Evolutionary conservation across 1,139 yeast species (phyloP).

Genomic region (Geotrichum carabidarum): DNA sequence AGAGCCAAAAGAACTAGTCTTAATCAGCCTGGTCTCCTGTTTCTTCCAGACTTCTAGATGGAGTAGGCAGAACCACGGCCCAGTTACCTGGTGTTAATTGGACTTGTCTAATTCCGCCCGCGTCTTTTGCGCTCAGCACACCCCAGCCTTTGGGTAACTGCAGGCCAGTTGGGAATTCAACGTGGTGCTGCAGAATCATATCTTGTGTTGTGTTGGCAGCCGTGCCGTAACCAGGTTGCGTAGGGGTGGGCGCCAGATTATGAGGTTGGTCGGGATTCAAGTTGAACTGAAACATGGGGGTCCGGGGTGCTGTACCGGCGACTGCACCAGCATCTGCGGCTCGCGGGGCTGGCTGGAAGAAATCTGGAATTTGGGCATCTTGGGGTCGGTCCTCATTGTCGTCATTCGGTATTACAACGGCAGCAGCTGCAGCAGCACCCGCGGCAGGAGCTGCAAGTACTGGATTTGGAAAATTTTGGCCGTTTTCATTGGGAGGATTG

Average conservation of each 20-base stretch:
- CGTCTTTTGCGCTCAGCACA: slow-evolving; percentile 9
- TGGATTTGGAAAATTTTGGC: neutral
- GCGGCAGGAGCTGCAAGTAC: slow-evolving; percentile 1
- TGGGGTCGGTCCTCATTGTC: neutral
- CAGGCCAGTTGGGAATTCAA: slow-evolving; percentile 9
- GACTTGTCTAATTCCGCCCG: slow-evolving; percentile 18
- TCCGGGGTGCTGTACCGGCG: slow-evolving; percentile 1
- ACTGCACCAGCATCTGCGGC: neutral
- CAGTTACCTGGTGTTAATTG: slow-evolving; percentile 19
- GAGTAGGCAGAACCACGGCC: slow-evolving; percentile 20
- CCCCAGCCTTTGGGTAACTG: slow-evolving; percentile 17
- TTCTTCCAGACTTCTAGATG: neutral
- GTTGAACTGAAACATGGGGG: neutral
- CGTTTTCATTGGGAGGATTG: neutral
- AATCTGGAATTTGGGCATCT: neutral
- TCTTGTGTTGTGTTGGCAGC: neutral
- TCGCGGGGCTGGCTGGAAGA: neutral
- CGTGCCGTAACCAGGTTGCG: neutral
- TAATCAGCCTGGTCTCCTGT: neutral
- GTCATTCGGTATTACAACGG: neutral
- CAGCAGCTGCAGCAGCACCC: slow-evolving; percentile 1
- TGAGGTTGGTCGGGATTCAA: slow-evolving; percentile 3
- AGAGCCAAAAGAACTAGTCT: neutral
- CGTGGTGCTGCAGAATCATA: slow-evolving; percentile 11
- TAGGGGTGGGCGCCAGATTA: neutral